Base-by-base conservation (phyloP, 768 basidiomycete genomes). In the Tylopilus balloui region DNA sequence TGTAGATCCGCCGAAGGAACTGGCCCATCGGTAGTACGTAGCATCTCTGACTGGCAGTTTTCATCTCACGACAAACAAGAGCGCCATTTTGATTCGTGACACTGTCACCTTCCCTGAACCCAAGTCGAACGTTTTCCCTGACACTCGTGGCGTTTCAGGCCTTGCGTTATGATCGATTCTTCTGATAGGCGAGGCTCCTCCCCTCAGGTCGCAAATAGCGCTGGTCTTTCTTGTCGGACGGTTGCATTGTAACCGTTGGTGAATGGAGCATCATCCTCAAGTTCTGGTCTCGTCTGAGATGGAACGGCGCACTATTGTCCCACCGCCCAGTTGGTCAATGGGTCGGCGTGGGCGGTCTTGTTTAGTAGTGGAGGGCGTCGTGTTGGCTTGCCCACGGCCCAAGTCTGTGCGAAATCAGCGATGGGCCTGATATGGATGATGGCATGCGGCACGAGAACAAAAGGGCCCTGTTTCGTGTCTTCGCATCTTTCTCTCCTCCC, bases 181-280 rank as follows among this genome's bases (percentile, higher is more conserved):
- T 36, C 21, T 17, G 25, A 35, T 36, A 21, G 32, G 25, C 21
- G 19, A 37, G 11, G n/a, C 17, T 11, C n/a, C 38, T 45, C 29
- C 21, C 14, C 15, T 42, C 24, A 24, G 27, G 29, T 29, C 20
- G 9, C 50, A 29, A 15, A 17, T 20, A 7, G 13, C 19, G n/a
- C 9, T 29, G 13, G 19, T 10, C 54, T 73, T 69, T 10, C 54
- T 73, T 69, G 9, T 44, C 55, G 29, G 67, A 74, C 54, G 70
- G 68, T 13, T 72, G 24, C 32, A 20, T 24, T 11, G 11, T 23
- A 24, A n/a, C n/a, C n/a, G 8, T 14, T 14, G 32, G 13, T 31
- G 29, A 10, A 14, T 10, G 29, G 5, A 8, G n/a, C 15, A 9
- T 34, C 34, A 25, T 25, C 24, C 24, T 25, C 24, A 25, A 25